Evolutionary conservation across 2,329 filamentous ascomycete genomes (phyloP).

Genomic region (Drechslerella stenobrocha): DNA sequence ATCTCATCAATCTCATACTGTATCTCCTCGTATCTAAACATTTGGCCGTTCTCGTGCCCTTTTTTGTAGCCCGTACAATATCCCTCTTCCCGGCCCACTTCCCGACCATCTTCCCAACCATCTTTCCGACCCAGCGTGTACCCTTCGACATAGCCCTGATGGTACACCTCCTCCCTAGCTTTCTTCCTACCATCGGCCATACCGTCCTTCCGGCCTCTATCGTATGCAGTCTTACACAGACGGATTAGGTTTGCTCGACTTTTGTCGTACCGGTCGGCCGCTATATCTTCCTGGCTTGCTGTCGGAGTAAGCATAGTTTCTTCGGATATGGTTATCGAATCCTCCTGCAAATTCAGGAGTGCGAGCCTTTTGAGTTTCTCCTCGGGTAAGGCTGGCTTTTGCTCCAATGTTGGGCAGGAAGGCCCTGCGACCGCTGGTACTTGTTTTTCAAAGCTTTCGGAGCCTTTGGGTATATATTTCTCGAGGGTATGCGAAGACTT

Average conservation of each 20-base stretch:
- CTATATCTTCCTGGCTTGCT: slow-evolving; percentile 7
- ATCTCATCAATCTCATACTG: slow-evolving; percentile 38
- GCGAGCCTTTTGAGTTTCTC: not conserved
- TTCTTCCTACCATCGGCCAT: slow-evolving; percentile 26
- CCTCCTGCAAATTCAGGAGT: not conserved
- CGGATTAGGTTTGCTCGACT: slow-evolving; percentile 27
- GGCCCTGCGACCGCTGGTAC: no score
- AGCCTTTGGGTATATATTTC: no score
- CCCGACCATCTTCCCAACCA: slow-evolving; percentile 39
- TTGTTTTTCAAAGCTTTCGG: slow-evolving; percentile 33
- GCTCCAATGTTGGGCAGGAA: not conserved
- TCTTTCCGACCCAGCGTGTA: slow-evolving; percentile 26
- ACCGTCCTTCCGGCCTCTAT: slow-evolving; percentile 29
- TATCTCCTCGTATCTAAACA: slow-evolving; percentile 43
- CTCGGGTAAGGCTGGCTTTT: slow-evolving; percentile 2
- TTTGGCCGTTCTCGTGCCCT: slow-evolving; percentile 37
- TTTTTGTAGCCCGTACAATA: slow-evolving; percentile 32
- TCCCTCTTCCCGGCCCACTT: slow-evolving; percentile 36
- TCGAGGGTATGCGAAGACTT: slow-evolving; percentile 17
- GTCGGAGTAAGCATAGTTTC: slow-evolving; percentile 12
- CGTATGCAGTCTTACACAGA: slow-evolving; percentile 39
- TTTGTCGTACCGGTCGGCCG: slow-evolving; percentile 22
- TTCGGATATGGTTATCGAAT: slow-evolving; percentile 19
- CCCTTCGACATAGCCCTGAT: slow-evolving; percentile 29
- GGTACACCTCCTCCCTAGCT: slow-evolving; percentile 27